Conservation (phyloP, 2,329 filamentous ascomycete genomes). For the Epichloe gansuensis region DNA sequence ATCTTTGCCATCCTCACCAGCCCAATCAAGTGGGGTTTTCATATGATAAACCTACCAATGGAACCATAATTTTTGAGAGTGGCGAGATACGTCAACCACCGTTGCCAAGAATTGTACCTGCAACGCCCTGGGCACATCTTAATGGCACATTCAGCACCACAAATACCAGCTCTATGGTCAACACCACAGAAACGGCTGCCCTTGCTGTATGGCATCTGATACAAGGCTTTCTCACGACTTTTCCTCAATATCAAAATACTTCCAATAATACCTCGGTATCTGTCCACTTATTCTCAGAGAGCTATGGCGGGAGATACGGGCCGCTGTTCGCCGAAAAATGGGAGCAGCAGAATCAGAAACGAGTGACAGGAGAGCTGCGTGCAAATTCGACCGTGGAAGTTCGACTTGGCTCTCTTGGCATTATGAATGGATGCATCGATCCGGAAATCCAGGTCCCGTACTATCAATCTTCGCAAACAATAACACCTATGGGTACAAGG, state of each 20-base stretch:
- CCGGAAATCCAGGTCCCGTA: conserved; percentile 45
- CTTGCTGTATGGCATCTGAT: conserved; percentile 53
- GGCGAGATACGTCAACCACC: conserved; percentile 21
- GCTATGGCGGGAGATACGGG: conserved; percentile 59
- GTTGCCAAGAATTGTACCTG: conserved; percentile 7
- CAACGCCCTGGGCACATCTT: conserved; percentile 26
- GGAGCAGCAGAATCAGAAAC: conserved; percentile 49
- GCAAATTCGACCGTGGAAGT: conserved; percentile 44
- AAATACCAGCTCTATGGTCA: conserved; percentile 34
- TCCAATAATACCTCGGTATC: conserved; percentile 35
- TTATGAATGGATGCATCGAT: conserved; percentile 62
- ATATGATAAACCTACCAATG: conserved; percentile 51
- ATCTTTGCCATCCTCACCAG: conserved; percentile 23
- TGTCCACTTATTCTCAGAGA: conserved; percentile 56
- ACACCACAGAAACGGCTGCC: conserved; percentile 45
- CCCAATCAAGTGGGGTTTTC: conserved; percentile 60
- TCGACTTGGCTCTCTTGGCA: conserved; percentile 50
- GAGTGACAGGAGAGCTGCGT: conserved; percentile 35
- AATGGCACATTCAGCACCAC: conserved; percentile 56
- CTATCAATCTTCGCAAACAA: conserved; percentile 45
- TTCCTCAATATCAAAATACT: conserved; percentile 45
- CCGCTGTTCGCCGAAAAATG: conserved; percentile 48
- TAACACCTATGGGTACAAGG: conserved; percentile 53
- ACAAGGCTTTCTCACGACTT: conserved; percentile 46
- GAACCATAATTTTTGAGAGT: conserved; percentile 39